A percentile compares a stretch with the other conserved stretches of the same genome.
Conservation (phyloP, 1,139 yeast genomes). For the Pneumocystis wakefieldiae region DNA sequence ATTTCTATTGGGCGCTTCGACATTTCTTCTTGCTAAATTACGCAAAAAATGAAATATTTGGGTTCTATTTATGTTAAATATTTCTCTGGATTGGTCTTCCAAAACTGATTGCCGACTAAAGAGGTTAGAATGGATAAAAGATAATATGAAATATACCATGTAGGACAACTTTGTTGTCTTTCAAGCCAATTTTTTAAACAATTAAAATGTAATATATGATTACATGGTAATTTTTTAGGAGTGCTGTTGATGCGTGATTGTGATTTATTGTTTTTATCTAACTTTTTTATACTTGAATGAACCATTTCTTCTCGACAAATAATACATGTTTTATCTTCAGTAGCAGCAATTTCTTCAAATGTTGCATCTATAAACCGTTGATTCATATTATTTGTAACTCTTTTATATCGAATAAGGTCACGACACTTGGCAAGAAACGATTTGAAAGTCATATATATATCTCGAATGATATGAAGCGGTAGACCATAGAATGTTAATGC, state of each 20-base stretch:
- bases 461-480: slow-evolving; percentile 56
- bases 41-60: background rate
- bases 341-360: slow-evolving; percentile 47
- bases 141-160: slow-evolving; percentile 2
- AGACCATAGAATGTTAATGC: slow-evolving; percentile 35
- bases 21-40: background rate
- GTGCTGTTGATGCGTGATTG: slow-evolving; percentile 27
- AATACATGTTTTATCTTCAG: slow-evolving; percentile 51
- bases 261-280: slow-evolving; percentile 12
- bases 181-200: slow-evolving; percentile 90
- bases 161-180: slow-evolving; percentile 77
- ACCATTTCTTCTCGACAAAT: slow-evolving; percentile 78
- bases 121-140: slow-evolving; percentile 33
- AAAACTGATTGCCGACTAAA: slow-evolving; percentile 45
- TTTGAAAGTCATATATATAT: slow-evolving; percentile 42
- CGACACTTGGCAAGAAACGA: slow-evolving; percentile 36
- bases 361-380: slow-evolving; percentile 39
- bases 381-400: slow-evolving; percentile 53
- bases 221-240: slow-evolving; percentile 69
- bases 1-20: background rate
- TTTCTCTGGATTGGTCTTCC: slow-evolving; percentile 8
- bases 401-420: slow-evolving; percentile 41
- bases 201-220: slow-evolving; percentile 78
- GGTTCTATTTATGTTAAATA: background rate
- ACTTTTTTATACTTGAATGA: slow-evolving; percentile 19